phyloP scores from a whole-genome alignment of 305 asterid species.

The Fraxinus angustifolia region DNA sequence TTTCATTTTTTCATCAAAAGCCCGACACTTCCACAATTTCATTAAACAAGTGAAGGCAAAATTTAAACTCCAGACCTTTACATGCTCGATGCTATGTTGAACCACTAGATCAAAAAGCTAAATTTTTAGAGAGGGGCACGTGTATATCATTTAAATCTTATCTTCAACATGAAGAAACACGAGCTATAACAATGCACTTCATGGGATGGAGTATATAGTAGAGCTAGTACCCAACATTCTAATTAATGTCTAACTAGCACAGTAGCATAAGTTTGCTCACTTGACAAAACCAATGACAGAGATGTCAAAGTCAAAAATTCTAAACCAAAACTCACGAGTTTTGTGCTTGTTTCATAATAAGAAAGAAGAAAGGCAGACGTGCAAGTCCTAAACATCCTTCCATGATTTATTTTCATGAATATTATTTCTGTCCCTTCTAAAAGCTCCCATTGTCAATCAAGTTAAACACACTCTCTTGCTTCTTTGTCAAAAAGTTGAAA shows the following conservation, averaged over 20 bases:
- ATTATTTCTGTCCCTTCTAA: neutral
- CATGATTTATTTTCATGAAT: slow-evolving; percentile 13
- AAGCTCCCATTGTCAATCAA: neutral
- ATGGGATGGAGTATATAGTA: slow-evolving; percentile 6
- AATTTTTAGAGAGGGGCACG: neutral
- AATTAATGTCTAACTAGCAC: neutral
- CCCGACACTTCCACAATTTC: neutral
- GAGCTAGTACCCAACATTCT: slow-evolving; percentile 10
- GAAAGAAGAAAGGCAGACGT: neutral
- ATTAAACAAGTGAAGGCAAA: neutral
- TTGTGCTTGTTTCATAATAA: neutral
- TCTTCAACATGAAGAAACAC: neutral
- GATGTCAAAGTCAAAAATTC: neutral
- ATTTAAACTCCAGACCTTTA: neutral
- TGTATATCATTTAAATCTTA: neutral
- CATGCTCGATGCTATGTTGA: neutral
- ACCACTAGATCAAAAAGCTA: neutral
- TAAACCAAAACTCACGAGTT: neutral
- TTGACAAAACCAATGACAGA: neutral
- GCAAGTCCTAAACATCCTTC: slow-evolving; percentile 7
- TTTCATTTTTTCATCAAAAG: neutral
- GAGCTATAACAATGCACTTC: neutral
- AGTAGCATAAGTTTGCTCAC: neutral
- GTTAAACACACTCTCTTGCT: slow-evolving; percentile 13
- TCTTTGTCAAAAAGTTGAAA: neutral